phyloP scores from a whole-genome alignment of 257 asterid genomes.

The Verbena officinalis region DNA sequence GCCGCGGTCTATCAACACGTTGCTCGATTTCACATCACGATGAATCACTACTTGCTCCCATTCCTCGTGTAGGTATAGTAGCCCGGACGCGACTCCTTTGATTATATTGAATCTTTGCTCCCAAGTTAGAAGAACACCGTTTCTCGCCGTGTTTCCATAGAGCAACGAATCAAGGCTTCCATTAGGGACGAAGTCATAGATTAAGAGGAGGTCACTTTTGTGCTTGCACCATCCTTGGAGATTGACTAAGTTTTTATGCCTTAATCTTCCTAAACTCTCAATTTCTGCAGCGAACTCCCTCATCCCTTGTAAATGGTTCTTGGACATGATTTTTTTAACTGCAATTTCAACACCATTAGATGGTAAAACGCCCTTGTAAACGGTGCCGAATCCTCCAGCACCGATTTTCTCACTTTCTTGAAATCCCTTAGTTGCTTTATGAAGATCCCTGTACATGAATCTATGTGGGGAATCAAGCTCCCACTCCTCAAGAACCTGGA shows the following conservation, averaged over 20 bases:
- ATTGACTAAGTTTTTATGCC: constrained; percentile 76
- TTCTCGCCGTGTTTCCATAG: constrained; percentile 25
- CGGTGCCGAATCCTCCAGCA: constrained; percentile 76
- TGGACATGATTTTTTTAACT: constrained; percentile 61
- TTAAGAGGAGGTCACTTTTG: constrained; percentile 59
- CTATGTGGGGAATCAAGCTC: constrained; percentile 78
- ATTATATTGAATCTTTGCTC: constrained; percentile 65
- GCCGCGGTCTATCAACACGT: constrained; percentile 59
- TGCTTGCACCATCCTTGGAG: constrained; percentile 93
- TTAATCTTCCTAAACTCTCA: constrained; percentile 68
- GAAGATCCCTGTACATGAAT: constrained; percentile 57
- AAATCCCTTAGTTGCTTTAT: constrained; percentile 64
- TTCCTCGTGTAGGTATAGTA: constrained; percentile 75
- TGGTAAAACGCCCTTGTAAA: constrained; percentile 60
- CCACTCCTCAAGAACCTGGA: constrained; percentile 68
- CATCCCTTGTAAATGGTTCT: constrained; percentile 60
- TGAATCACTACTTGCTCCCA: constrained; percentile 87
- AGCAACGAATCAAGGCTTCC: constrained; percentile 76
- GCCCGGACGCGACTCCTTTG: constrained; percentile 70
- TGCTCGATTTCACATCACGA: constrained; percentile 77
- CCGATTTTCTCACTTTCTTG: constrained; percentile 59
- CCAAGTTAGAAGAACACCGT: constrained; percentile 44
- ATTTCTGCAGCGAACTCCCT: constrained; percentile 86
- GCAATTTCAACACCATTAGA: constrained; percentile 59
- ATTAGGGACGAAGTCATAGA: constrained; percentile 66